Evolutionary conservation across 352 stramenopile species (phyloP), one percentile per base, ranked within the genome.

Genomic region (Phytophthora hibernalis): DNA sequence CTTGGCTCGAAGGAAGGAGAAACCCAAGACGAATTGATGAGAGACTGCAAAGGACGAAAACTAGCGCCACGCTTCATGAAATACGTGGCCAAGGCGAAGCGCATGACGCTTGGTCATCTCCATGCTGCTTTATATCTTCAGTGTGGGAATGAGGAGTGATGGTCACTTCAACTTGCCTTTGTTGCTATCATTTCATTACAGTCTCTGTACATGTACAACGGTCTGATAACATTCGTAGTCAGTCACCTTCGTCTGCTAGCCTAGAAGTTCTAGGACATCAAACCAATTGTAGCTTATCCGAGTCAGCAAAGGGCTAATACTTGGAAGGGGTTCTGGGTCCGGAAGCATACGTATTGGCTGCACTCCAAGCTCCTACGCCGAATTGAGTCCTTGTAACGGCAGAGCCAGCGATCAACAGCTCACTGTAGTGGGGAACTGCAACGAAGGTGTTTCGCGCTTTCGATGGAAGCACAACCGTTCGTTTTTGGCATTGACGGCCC

Each of bases 1-100:
- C 20, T 66, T n/a, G 47, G 43, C 15, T 73, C 37, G 30, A 40
- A 53, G 0, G 35, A 67, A 16, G 56, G 8, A 31, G 42, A 65
- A 33, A 43, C 1, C 31, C 42, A 76, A 0, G 47, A 44, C 13
- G 24, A 50, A 3, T 44, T 40, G 15, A 58, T 8, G 18, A 12
- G 38, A 21, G 20, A 5, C 28, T 61, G 47, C 3, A 9, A 49
- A 11, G 20, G 30, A 35, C 7, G 45, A 26, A 20, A 44, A 54
- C 15, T 16, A 0, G 28, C 28, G 12, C 64, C 56, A 26, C 57
- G 67, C 38, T 77, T 80, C 68, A 82, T 71, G 20, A 77, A 68
- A 49, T 77, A 78, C 30, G 74, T 77, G 37, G 71, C 64, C 55
- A 80, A 71, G 21, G 72, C 74, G 48, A 82, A 82, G 38, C 74